A percentile compares a stretch with the other conserved stretches of the same genome.
Evolutionary conservation across 805 yeast genomes (phyloP).

Genomic region (Teunomyces gatunensis): DNA sequence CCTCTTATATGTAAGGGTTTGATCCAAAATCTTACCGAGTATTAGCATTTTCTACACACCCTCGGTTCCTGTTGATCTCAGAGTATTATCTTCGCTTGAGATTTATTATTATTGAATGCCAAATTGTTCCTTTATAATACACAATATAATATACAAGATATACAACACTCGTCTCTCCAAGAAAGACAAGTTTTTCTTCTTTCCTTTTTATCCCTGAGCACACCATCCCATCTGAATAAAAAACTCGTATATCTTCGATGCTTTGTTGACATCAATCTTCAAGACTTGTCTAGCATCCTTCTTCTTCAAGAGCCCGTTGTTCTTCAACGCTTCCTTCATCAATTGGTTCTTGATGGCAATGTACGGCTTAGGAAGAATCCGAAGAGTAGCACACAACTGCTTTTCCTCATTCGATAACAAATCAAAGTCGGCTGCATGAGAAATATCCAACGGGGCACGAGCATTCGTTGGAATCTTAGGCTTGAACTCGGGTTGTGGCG

Average conservation of each 20-base stretch:
- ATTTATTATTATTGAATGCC: not conserved
- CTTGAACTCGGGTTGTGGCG: slow-evolving; percentile 41
- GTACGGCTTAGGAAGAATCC: slow-evolving; percentile 91
- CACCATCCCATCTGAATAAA: slow-evolving; percentile 93
- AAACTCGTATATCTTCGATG: slow-evolving; percentile 86
- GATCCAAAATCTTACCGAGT: too few relatives aligned
- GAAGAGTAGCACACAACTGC: slow-evolving; percentile 74
- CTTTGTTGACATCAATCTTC: slow-evolving; percentile 82
- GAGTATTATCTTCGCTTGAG: too few relatives aligned
- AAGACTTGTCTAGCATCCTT: slow-evolving; percentile 81
- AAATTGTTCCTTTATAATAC: not conserved
- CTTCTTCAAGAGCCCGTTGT: slow-evolving; percentile 81
- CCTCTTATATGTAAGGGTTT: too few relatives aligned
- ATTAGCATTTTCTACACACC: too few relatives aligned
- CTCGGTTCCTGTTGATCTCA: too few relatives aligned
- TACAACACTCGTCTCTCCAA: not conserved
- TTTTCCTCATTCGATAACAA: slow-evolving; percentile 86
- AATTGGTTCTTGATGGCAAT: slow-evolving; percentile 86
- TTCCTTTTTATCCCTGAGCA: slow-evolving; percentile 33
- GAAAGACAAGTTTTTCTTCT: not conserved
- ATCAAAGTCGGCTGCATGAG: slow-evolving; percentile 78
- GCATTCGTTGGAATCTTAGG: slow-evolving; percentile 41
- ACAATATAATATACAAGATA: not conserved
- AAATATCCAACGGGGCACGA: slow-evolving; percentile 61
- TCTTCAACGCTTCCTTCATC: slow-evolving; percentile 80